phyloP scores from a whole-genome alignment of 257 asterid species.

The Coffea canephora region DNA sequence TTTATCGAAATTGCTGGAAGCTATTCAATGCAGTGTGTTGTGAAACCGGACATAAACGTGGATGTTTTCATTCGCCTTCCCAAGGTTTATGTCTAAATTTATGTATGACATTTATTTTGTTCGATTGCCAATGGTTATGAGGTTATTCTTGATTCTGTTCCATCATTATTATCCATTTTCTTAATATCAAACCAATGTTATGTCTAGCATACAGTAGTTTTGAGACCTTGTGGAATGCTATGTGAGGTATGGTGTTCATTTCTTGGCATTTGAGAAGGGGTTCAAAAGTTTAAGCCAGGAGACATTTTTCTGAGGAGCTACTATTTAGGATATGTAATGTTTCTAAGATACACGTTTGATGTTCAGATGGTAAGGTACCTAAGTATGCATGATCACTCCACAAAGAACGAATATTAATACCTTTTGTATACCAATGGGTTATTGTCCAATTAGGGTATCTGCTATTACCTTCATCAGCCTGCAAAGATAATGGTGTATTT shows the following conservation, averaged over 20 bases:
- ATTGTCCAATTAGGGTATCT: not conserved
- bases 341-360: too few relatives aligned
- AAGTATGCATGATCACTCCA: not conserved
- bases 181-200: not conserved
- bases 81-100: constrained; percentile 48
- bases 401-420: not conserved
- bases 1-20: constrained; percentile 77
- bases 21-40: constrained; percentile 62
- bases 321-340: not conserved
- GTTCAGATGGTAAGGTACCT: not conserved
- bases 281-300: not conserved
- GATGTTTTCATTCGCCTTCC: constrained; percentile 80
- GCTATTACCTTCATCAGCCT: not conserved
- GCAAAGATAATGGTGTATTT: not conserved
- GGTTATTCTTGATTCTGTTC: not conserved
- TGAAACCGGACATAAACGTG: constrained; percentile 69
- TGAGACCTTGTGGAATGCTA: not conserved
- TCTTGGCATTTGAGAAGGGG: not conserved
- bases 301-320: not conserved
- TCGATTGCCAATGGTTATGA: not conserved
- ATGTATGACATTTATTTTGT: not conserved
- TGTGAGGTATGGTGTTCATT: not conserved
- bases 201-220: not conserved
- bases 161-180: too few relatives aligned
- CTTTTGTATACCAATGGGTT: not conserved